Evolutionary conservation across 306 rosid genomes (phyloP), one percentile per base, ranked within the genome.

Genomic region (Acacia confusa): DNA sequence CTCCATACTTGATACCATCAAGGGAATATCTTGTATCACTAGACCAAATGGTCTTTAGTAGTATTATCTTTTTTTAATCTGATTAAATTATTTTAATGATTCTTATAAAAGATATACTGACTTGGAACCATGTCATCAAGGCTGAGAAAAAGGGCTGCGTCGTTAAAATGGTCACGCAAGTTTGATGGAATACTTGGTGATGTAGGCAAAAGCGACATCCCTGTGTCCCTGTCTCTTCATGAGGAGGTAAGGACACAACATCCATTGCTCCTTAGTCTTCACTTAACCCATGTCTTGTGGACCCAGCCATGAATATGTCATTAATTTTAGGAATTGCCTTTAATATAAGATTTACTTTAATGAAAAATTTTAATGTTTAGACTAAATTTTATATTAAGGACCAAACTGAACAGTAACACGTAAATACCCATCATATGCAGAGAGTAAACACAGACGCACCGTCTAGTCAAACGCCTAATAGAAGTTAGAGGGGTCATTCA

Each of bases 1-100:
- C 1, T 1, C 40, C 40, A 36, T 6, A 6, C 0, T 0, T 36
- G 7, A 1, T 36, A 7, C 7, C 40, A 34, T 3, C 0, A 34
- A 32, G 4, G 34, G 4, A 3, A 32, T 0, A 32, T 32, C 4
- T 32, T 32, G 34, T 2, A 0, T 3, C 0, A 34, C 0, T 2
- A 32, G 0, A 32, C 36, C 5, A 32, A 32, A 32, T 32, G 5
- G 0, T 4, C 0, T 32, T 34, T 34, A 4, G 38, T 34, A 34
- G 38, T 34, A 34, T 34, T 0, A 34, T 34, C 36, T 30, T 30
- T 30, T 30, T 34, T 36, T 6, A 36, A 36, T 36, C 0, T 6
- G 6, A 36, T 36, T 6, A 36, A 36, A 36, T 36, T 6, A 36
- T 7, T 36, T 36, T 5, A 36, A 34, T 34, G 7, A 34, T 34